Conservation (phyloP, 768 basidiomycete genomes). For the Exidia glandulosa region DNA sequence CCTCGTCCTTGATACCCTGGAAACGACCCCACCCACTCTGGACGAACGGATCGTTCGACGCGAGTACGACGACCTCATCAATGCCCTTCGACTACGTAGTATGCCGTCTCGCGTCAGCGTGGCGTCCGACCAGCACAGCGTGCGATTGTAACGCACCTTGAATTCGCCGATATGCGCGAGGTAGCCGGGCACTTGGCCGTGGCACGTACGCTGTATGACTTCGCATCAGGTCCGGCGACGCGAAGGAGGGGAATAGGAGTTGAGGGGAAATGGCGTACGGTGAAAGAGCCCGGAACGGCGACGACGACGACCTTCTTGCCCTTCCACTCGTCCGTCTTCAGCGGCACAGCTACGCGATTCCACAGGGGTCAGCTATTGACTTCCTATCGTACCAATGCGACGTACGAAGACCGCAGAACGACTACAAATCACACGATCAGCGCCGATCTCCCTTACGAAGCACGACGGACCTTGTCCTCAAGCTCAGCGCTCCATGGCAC, state of each 20-base stretch:
- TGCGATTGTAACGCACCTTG: slow-evolving; percentile 8
- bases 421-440: slow-evolving; percentile 23
- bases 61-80: slow-evolving; percentile 13
- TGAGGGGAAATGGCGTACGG: slow-evolving; percentile 30
- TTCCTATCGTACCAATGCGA: slow-evolving; percentile 8
- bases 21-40: slow-evolving; percentile 17
- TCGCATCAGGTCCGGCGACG: no score
- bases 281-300: slow-evolving; percentile 73
- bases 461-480: slow-evolving; percentile 42
- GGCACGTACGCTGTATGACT: slow-evolving; percentile 5
- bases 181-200: slow-evolving; percentile 15
- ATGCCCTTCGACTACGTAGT: slow-evolving; percentile 21
- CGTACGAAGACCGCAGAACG: slow-evolving; percentile 58
- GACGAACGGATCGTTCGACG: slow-evolving; percentile 13
- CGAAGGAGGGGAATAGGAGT: no score
- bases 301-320: slow-evolving; percentile 74
- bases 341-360: slow-evolving; percentile 30
- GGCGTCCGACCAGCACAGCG: neutral
- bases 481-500: slow-evolving; percentile 53
- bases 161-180: slow-evolving; percentile 23
- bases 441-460: neutral
- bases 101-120: neutral
- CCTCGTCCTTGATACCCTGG: slow-evolving; percentile 16
- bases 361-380: neutral
- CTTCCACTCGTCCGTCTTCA: slow-evolving; percentile 58